Conservation (phyloP, 225 moss, liverwort and hornwort genomes). For the Rhytidiadelphus loreus region DNA sequence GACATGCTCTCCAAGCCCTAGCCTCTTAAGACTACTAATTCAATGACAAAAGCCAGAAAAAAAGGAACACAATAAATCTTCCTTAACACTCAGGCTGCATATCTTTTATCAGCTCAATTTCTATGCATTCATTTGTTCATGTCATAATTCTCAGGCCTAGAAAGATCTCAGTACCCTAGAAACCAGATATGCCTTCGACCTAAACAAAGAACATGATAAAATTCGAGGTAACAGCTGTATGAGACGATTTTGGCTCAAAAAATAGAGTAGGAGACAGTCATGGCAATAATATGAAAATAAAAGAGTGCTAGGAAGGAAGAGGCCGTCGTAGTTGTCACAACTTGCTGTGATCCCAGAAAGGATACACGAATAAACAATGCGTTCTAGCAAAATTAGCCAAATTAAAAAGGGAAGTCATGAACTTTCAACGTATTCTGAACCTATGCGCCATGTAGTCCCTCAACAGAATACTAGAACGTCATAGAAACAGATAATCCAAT, state of each 20-base stretch:
- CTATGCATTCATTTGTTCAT: neutral
- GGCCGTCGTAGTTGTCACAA: neutral
- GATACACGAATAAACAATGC: neutral
- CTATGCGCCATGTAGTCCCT: neutral
- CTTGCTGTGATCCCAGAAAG: neutral
- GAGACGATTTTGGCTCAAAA: neutral
- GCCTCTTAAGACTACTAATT: neutral
- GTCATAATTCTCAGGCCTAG: neutral
- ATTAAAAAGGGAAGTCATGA: neutral
- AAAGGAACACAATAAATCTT: neutral
- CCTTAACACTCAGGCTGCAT: neutral
- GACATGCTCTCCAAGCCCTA: neutral
- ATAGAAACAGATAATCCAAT: neutral
- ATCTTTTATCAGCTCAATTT: neutral
- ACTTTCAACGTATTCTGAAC: neutral
- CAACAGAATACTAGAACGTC: neutral
- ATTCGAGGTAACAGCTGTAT: neutral
- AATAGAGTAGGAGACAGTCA: neutral
- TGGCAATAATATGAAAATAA: neutral
- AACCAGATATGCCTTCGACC: neutral
- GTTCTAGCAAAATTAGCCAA: neutral
- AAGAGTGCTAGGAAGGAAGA: neutral
- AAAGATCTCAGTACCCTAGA: neutral
- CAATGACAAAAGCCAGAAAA: neutral
- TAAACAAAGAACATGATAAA: neutral